phyloP scores from a whole-genome alignment of 1,139 yeast species.

The Debaryomyces coudertii region DNA sequence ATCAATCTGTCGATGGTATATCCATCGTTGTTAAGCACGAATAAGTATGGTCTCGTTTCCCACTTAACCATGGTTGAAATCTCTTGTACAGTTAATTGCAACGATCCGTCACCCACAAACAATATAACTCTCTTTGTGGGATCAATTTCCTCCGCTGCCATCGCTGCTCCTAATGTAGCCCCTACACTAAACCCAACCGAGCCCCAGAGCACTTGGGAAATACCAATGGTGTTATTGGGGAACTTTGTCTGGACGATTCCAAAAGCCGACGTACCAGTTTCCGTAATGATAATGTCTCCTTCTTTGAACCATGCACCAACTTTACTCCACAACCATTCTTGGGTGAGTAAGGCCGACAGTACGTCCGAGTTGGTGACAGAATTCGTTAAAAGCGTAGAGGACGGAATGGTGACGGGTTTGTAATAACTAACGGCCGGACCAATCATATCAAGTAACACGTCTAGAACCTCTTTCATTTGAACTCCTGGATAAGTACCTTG shows the following conservation, averaged over 20 bases:
- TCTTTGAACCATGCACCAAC: conserved; percentile 72
- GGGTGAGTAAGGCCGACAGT: conserved; percentile 47
- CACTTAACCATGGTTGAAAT: conserved; percentile 82
- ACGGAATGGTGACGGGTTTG: conserved; percentile 52
- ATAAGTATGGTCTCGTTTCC: conserved; percentile 78
- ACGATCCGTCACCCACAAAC: conserved; percentile 89
- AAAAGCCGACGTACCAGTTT: conserved; percentile 89
- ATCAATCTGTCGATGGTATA: conserved; percentile 88
- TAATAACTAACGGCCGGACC: conserved; percentile 41
- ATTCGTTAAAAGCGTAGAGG: conserved; percentile 33
- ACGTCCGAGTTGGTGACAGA: conserved; percentile 29
- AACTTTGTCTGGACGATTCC: conserved; percentile 80
- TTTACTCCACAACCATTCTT: conserved; percentile 82
- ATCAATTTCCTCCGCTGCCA: conserved; percentile 78
- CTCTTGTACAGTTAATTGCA: conserved; percentile 86
- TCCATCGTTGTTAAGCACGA: conserved; percentile 83
- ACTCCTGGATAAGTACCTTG: conserved; percentile 77
- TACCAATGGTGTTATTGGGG: conserved; percentile 74
- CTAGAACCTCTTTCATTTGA: conserved; percentile 72
- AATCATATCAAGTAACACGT: conserved; percentile 45
- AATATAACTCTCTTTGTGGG: conserved; percentile 72
- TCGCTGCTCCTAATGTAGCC: conserved; percentile 80
- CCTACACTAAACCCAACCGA: conserved; percentile 89
- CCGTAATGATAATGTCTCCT: conserved; percentile 81
- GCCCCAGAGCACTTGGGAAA: conserved; percentile 89